Base-by-base conservation (phyloP, 2,329 filamentous ascomycete species). In the Fusarium paranaense region DNA sequence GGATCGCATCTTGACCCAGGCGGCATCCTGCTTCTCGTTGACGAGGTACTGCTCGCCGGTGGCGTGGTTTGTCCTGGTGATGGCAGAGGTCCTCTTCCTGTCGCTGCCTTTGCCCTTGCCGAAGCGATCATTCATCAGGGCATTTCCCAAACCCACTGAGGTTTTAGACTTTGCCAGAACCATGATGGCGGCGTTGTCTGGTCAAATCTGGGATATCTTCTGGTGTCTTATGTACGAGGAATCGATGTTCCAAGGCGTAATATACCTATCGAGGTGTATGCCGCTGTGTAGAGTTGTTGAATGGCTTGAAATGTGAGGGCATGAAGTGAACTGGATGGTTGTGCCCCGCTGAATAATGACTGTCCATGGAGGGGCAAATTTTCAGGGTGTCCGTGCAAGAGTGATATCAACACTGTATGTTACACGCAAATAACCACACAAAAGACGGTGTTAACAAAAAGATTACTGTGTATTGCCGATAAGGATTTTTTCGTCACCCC, bases 1-100 rank as follows among this genome's bases (percentile, higher is more conserved):
- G 82, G 95, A 98, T 86, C 96, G 95, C 97, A 99, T 98, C 88
- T 98, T 99, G 81, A 98, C 95, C 95, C 95, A 99, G 77, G 94
- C 90, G 38, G 96, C 97, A 86, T 98, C 95, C 82, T 97, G 92
- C 78, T 91, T 92, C 74, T 94, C 93, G 82, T 97, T 98, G 58
- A 95, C 97, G 78, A 98, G 91, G 83, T 99, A 99, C 87, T 92
- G 92, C 82, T 97, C 94, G 81, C 95, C 95, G 25, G 94, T 95
- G 30, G 90, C 88, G 79, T 95, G 91, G 82, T 95, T 91, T 73
- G 95, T 93, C 80, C 94, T 91, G 27, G 87, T 88, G 69, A 90
- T 86, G 59, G 85, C 87, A 1, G 83, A 82, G 6, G 81, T 90
- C 81, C 93, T 93, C 85, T 95, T 96, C 82, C 95, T 92, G 82